Evolutionary conservation across 805 yeast species (phyloP), one percentile per base, ranked within the genome.

Genomic region (Tetrapisispora phaffii): DNA sequence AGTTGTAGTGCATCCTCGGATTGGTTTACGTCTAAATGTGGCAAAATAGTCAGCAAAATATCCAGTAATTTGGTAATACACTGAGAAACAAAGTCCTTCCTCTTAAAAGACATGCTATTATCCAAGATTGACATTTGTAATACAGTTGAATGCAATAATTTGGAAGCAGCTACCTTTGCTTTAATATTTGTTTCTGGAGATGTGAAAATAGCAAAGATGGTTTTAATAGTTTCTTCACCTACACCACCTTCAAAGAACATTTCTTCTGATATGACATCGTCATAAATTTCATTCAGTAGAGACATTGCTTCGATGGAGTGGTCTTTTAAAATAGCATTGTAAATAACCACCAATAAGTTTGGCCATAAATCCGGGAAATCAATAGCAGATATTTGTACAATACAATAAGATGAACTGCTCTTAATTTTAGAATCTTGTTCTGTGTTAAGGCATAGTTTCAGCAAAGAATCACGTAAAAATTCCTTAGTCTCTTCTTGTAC

Each of bases 281-380:
- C 93, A 50, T 88, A 81, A 21, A 93, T 70, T 49, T 90, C 97
- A 52, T 74, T 77, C 38, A 86, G 66, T 3, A 83, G 77, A 4
- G 74, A 58, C 47, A 83, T 57, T 0, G 82, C 77, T 16, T 85
- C 85, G 26, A 77, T 42, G 2, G 61, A 53, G 2, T 57, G 54
- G 1, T 51, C 31, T 9, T 67, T 57, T 9, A 61, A 54, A 31
- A 75, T 69, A 23, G 62, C 60, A 1, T 56, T 57, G 54, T 78
- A 79, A 19, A 86, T 56, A 7, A 61, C 61, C 29, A 63, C 57
- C 45, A 85, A 58, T 39, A 89, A 67, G 20, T 71, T 73, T 0
- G 97, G 95, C 97, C 97, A 90, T 59, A 87, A 95, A 58, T 93
- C 97, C 0, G 98, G 98, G 57, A 77, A 90, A 57, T 90, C 98